These are phyloP conservation scores for Firmiana major DNA, from an alignment of 345 rosid genomes.

Conservation along the genomic window DNA sequence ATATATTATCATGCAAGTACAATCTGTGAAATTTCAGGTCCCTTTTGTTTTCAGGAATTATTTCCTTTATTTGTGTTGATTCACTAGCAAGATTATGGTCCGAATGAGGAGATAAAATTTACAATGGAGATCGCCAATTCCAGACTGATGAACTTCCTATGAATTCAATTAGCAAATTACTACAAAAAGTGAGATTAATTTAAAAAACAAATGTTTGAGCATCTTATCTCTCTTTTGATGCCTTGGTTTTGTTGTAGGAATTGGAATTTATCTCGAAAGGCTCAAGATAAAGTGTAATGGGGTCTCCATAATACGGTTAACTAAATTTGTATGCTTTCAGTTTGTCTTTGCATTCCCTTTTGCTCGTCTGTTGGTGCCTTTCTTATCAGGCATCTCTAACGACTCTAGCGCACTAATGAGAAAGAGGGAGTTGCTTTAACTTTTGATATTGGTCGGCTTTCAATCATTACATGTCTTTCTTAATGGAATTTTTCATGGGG, in stretches of 20 bases:
- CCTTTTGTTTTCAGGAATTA: not conserved
- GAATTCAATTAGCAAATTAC: not conserved
- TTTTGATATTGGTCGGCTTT: not conserved
- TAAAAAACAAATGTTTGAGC: not conserved
- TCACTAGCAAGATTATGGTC: not conserved
- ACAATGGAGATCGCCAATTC: not conserved
- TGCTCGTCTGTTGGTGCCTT: not conserved
- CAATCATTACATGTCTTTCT: not conserved
- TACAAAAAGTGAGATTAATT: not conserved
- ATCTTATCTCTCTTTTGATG: not conserved
- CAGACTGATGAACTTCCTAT: not conserved
- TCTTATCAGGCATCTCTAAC: not conserved
- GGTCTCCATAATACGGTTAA: not conserved
- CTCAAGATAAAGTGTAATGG: not conserved
- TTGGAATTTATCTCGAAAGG: not conserved
- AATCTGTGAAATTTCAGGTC: not conserved
- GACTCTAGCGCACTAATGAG: not conserved
- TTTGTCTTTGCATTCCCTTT: not conserved
- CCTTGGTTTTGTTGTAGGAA: not conserved
- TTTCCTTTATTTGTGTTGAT: not conserved
- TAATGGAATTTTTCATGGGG: not conserved
- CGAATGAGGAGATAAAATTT: not conserved
- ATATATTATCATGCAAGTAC: not conserved
- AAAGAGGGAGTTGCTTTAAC: not conserved
- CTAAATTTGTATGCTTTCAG: not conserved